Conservation (phyloP, 345 rosid species). For the Reutealis trisperma region DNA sequence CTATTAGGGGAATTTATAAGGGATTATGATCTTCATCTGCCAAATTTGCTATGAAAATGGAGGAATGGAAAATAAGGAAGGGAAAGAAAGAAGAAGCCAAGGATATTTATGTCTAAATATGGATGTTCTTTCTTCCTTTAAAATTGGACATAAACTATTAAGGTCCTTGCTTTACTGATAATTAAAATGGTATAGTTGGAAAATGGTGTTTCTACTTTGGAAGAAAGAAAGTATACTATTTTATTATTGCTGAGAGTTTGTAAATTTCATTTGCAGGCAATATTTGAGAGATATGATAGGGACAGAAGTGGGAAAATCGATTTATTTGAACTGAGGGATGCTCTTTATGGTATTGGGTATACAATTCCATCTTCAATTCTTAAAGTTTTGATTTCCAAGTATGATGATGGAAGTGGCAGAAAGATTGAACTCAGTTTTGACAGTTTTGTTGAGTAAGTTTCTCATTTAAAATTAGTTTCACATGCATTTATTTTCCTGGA, state of each 20-base stretch:
- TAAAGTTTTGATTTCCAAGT: conserved; percentile 50
- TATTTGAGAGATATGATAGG: conserved; percentile 63
- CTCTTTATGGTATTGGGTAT: conserved; percentile 59
- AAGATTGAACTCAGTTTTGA: conserved; percentile 55
- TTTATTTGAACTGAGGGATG: conserved; percentile 57
- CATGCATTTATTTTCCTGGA: background rate
- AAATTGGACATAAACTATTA: too few species aligned
- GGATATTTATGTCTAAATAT: too few species aligned
- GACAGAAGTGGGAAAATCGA: conserved; percentile 69
- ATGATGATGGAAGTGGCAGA: conserved; percentile 49
- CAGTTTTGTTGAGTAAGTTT: conserved; percentile 66
- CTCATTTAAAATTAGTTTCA: background rate
- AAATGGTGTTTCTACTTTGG: background rate
- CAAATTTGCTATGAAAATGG: background rate
- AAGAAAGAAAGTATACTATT: background rate
- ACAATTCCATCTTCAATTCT: conserved; percentile 66
- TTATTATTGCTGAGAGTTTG: background rate
- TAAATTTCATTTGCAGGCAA: conserved; percentile 38
- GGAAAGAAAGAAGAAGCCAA: too few species aligned
- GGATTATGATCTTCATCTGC: background rate
- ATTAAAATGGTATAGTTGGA: too few species aligned
- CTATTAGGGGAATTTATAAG: background rate
- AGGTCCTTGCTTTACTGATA: too few species aligned
- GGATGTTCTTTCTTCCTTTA: too few species aligned
- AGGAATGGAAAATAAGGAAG: background rate